Evolutionary conservation across 2,329 filamentous ascomycete species (phyloP).

Genomic region (Fusarium clavum): DNA sequence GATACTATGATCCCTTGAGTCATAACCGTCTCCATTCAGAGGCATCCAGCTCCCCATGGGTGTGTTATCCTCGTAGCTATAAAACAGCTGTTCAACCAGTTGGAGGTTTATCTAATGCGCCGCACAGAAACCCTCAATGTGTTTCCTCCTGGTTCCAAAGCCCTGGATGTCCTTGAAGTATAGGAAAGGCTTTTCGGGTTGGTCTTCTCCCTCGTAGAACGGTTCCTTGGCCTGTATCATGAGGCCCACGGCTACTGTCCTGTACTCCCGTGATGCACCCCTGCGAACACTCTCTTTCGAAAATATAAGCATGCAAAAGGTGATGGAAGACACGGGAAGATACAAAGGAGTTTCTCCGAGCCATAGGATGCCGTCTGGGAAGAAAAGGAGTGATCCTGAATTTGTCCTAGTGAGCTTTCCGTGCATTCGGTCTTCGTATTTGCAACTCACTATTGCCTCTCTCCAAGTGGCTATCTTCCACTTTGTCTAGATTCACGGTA

Average conservation of each 20-base stretch:
- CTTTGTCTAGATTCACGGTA: background rate
- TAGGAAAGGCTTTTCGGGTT: background rate
- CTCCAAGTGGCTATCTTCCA: constrained; percentile 3
- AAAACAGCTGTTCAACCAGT: background rate
- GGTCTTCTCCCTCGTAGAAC: background rate
- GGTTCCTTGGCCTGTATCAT: constrained; percentile 11
- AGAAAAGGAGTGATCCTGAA: too few species aligned
- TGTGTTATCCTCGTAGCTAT: background rate
- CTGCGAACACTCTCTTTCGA: constrained; percentile 3
- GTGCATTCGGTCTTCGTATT: too few species aligned
- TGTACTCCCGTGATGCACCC: background rate
- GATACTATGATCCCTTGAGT: background rate
- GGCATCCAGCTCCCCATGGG: background rate
- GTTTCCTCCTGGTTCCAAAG: background rate
- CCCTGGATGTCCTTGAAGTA: constrained; percentile 5
- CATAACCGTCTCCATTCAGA: background rate
- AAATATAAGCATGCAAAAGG: constrained; percentile 1
- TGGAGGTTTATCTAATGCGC: background rate
- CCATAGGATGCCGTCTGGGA: constrained; percentile 7
- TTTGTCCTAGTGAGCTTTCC: too few species aligned
- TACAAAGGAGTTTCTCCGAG: background rate
- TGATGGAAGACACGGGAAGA: background rate
- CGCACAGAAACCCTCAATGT: constrained; percentile 3
- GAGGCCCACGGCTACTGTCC: constrained; percentile 14
- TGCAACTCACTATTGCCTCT: background rate